Percentiles rank a stretch among this genome's conserved stretches.
Evolutionary conservation across 768 basidiomycete genomes (phyloP).

Genomic region (Infundibulicybe gibba): DNA sequence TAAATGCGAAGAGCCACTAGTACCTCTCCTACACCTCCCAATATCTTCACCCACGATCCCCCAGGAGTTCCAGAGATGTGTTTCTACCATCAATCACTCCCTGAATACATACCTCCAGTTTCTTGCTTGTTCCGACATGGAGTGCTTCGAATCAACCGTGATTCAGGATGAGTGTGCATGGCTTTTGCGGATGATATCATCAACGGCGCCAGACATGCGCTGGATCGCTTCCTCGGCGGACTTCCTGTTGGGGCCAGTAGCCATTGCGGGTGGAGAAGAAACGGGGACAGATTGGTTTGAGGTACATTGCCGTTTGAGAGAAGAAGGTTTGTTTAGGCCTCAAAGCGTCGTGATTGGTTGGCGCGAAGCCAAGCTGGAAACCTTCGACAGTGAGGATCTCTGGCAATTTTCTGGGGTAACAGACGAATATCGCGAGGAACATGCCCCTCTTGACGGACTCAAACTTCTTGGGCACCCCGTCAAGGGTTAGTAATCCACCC

Average conservation of each 20-base stretch:
- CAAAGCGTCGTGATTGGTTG: too few species aligned
- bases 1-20: background rate
- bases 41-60: too few species aligned
- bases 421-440: background rate
- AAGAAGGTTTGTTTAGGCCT: too few species aligned
- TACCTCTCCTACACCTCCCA: too few species aligned
- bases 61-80: too few species aligned
- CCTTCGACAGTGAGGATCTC: background rate
- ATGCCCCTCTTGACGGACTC: background rate
- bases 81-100: too few species aligned
- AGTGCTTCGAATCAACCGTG: background rate
- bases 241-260: background rate
- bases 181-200: background rate
- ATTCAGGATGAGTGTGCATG: background rate
- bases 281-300: too few species aligned
- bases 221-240: background rate
- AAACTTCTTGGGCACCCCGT: slow-evolving; percentile 1
- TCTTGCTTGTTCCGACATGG: background rate
- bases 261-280: too few species aligned
- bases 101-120: too few species aligned
- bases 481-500: background rate
- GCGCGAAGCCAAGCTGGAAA: too few species aligned
- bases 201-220: background rate
- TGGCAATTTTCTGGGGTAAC: background rate
- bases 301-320: too few species aligned